Evolutionary conservation across 202 grass and related monocot genomes (phyloP).

Genomic region (Dendrocalamus latiflorus): DNA sequence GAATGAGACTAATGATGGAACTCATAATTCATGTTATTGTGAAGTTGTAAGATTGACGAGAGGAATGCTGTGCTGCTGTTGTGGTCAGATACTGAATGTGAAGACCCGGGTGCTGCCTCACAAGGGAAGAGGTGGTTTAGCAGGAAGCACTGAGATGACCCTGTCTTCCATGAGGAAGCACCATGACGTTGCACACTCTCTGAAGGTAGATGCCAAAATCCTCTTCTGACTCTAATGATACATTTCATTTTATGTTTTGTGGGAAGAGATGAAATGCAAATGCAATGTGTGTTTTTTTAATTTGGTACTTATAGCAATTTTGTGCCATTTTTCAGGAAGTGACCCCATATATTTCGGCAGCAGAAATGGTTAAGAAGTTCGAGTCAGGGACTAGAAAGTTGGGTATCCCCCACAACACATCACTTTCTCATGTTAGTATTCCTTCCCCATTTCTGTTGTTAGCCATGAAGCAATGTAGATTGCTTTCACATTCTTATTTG

Average conservation of each 20-base stretch:
- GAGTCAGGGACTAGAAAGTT: constrained; percentile 75
- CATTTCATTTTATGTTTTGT: background rate
- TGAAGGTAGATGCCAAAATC: constrained; percentile 44
- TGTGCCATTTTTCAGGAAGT: constrained; percentile 45
- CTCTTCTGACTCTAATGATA: background rate
- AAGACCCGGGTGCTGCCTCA: constrained; percentile 61
- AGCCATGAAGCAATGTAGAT: no score
- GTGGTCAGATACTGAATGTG: constrained; percentile 68
- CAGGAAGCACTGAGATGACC: constrained; percentile 30
- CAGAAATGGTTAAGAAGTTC: constrained; percentile 87
- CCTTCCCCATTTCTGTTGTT: constrained; percentile 4
- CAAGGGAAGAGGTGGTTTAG: constrained; percentile 54
- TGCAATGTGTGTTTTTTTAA: background rate
- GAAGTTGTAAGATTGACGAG: background rate
- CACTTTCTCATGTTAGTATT: constrained; percentile 53
- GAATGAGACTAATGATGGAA: background rate
- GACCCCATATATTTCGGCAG: constrained; percentile 62
- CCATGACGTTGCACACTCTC: constrained; percentile 10
- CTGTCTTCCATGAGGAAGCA: constrained; percentile 31
- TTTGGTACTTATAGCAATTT: constrained; percentile 16
- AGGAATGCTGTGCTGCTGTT: background rate
- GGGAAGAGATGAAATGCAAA: background rate
- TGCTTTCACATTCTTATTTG: background rate
- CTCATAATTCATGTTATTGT: background rate
- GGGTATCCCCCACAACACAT: constrained; percentile 28